Evolutionary conservation across 2,329 filamentous ascomycete genomes (phyloP).

Genomic region (Diplodia scrobiculata): DNA sequence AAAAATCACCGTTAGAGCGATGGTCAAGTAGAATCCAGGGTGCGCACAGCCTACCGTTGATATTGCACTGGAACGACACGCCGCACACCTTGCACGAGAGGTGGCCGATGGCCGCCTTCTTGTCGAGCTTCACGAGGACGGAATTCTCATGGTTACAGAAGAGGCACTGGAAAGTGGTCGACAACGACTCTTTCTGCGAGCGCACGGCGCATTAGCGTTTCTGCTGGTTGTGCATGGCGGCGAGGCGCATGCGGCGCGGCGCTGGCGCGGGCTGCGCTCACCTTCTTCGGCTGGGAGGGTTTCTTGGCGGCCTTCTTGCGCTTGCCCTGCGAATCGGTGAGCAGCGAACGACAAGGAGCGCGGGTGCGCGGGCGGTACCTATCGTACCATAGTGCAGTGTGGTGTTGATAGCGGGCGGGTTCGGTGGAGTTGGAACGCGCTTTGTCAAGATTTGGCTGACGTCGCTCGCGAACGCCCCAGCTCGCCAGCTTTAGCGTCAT

Average conservation of each 20-base stretch:
- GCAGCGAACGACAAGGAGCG: not conserved
- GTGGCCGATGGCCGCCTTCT: slow-evolving; percentile 83
- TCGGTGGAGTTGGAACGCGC: not conserved
- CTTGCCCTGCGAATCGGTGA: slow-evolving; percentile 67
- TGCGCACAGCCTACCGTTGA: slow-evolving; percentile 70
- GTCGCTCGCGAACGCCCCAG: not conserved
- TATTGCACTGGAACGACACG: slow-evolving; percentile 87
- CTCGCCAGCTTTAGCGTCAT: not conserved
- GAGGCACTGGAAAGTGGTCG: slow-evolving; percentile 88
- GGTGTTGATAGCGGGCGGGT: slow-evolving; percentile 6
- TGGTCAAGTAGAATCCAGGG: not conserved
- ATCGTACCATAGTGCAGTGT: slow-evolving; percentile 35
- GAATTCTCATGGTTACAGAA: slow-evolving; percentile 99
- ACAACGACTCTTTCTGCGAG: slow-evolving; percentile 63
- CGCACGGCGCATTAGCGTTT: slow-evolving; percentile 19
- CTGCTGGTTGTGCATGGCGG: slow-evolving; percentile 4
- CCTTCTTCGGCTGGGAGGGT: slow-evolving; percentile 80
- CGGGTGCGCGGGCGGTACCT: not conserved
- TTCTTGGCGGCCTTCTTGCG: slow-evolving; percentile 84
- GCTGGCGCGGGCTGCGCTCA: slow-evolving; percentile 43
- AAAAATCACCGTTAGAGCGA: not conserved
- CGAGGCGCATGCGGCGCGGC: slow-evolving; percentile 12
- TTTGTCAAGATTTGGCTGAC: not conserved
- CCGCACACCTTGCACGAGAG: slow-evolving; percentile 91
- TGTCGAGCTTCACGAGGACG: slow-evolving; percentile 87